Percentiles rank a stretch among this genome's conserved stretches.
These are phyloP conservation scores for Rhodotorula sp. DNA, from an alignment of 1,284 basidiomycete species.

Conservation along the genomic window DNA sequence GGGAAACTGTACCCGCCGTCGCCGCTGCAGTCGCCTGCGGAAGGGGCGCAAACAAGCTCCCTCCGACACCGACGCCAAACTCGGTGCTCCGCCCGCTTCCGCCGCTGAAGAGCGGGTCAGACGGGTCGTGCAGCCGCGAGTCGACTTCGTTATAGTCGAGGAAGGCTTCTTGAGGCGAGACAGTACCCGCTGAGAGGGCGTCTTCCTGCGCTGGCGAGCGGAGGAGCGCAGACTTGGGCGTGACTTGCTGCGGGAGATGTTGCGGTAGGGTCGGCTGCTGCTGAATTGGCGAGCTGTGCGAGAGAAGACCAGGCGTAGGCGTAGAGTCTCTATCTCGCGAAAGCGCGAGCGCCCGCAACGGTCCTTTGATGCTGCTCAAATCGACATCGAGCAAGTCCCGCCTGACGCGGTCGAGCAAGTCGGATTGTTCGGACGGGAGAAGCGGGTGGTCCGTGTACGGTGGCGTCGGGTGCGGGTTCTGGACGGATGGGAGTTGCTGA, in stretches of 20 bases:
- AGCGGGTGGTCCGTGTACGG: conserved; percentile 38
- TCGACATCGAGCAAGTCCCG: conserved; percentile 37
- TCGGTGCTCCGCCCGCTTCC: not conserved
- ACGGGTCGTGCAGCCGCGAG: conserved; percentile 23
- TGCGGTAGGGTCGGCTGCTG: not conserved
- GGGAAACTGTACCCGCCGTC: not conserved
- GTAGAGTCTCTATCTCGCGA: conserved; percentile 21
- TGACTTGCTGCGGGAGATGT: not conserved
- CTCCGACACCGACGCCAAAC: conserved; percentile 13
- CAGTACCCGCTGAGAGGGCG: conserved; percentile 23
- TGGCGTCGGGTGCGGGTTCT: not conserved
- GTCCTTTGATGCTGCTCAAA: conserved; percentile 33
- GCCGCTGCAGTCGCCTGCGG: conserved; percentile 6
- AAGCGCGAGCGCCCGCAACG: conserved; percentile 32
- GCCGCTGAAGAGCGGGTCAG: not conserved
- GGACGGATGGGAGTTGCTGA: not conserved
- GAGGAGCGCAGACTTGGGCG: conserved; percentile 3
- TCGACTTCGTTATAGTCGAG: conserved; percentile 39
- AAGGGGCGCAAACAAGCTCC: conserved; percentile 25
- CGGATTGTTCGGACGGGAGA: conserved; percentile 31
- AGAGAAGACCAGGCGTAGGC: conserved; percentile 2
- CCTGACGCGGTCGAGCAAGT: conserved; percentile 35
- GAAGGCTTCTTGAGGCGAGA: conserved; percentile 41
- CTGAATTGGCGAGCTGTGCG: no score
- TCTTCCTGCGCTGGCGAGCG: conserved; percentile 15